Evolutionary conservation across 2,329 filamentous ascomycete species (phyloP).

Genomic region (Fusarium burgessii): DNA sequence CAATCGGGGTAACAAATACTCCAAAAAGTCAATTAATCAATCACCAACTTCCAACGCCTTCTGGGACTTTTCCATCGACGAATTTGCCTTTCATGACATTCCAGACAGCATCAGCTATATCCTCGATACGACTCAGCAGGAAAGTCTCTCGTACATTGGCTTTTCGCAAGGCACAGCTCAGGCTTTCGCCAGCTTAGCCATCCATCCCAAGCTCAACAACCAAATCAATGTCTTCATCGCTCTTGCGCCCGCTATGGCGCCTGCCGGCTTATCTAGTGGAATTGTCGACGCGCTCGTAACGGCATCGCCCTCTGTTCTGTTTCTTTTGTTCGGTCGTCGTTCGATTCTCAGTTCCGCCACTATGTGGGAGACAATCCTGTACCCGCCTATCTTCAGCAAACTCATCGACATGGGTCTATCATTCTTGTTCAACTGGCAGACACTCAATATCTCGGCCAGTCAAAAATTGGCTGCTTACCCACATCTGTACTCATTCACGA

Average conservation of each 20-base stretch:
- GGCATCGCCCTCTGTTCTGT: slow-evolving; percentile 91
- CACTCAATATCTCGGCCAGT: slow-evolving; percentile 82
- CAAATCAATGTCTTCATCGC: slow-evolving; percentile 97
- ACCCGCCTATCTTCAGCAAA: slow-evolving; percentile 91
- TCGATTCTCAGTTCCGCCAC: slow-evolving; percentile 93
- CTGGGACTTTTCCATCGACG: slow-evolving; percentile 98
- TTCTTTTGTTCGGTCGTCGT: slow-evolving; percentile 89
- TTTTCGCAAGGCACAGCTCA: slow-evolving; percentile 98
- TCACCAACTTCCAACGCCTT: slow-evolving; percentile 83
- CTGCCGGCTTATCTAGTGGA: slow-evolving; percentile 87
- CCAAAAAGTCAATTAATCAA: slow-evolving; percentile 86
- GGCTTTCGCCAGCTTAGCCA: slow-evolving; percentile 91
- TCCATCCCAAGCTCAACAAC: slow-evolving; percentile 90
- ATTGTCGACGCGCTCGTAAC: slow-evolving; percentile 95
- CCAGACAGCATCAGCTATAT: slow-evolving; percentile 95
- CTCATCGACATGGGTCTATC: slow-evolving; percentile 84
- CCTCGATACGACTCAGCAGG: slow-evolving; percentile 82
- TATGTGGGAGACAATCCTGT: slow-evolving; percentile 97
- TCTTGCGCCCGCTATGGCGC: slow-evolving; percentile 95
- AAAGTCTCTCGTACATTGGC: slow-evolving; percentile 92
- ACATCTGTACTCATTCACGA: slow-evolving; percentile 96
- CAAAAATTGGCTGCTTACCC: slow-evolving; percentile 97
- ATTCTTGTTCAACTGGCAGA: slow-evolving; percentile 92
- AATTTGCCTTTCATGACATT: slow-evolving; percentile 98
- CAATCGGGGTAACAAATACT: slow-evolving; percentile 99